Percentiles rank a stretch among this genome's conserved stretches.
Evolutionary conservation across 2,329 filamentous ascomycete species (phyloP).

Genomic region (Epichloe gansuensis): DNA sequence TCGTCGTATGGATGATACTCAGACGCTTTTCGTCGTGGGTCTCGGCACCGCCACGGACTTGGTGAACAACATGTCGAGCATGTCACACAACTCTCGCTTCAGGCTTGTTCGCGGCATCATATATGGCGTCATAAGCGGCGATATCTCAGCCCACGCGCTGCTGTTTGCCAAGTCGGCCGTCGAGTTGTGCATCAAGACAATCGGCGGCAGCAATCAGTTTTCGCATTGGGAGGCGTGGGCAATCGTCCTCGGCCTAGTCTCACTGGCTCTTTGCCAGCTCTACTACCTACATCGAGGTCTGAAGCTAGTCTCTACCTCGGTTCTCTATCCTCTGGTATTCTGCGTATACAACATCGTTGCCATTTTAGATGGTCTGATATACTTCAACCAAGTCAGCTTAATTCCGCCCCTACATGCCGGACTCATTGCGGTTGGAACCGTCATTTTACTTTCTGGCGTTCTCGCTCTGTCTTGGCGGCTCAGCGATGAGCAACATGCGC

Average conservation of each 20-base stretch:
- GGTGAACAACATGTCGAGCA: constrained; percentile 35
- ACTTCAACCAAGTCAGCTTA: constrained; percentile 79
- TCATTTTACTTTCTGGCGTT: constrained; percentile 76
- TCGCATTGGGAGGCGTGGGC: constrained; percentile 91
- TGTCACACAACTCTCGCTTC: constrained; percentile 52
- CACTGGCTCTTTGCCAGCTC: constrained; percentile 75
- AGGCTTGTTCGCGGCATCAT: constrained; percentile 70
- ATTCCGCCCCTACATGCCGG: constrained; percentile 65
- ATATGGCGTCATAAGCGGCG: constrained; percentile 83
- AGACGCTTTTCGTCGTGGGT: constrained; percentile 57
- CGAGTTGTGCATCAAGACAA: constrained; percentile 77
- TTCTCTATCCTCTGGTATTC: constrained; percentile 93
- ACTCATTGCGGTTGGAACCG: constrained; percentile 75
- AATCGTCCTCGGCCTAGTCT: constrained; percentile 70
- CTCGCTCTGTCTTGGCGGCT: constrained; percentile 89
- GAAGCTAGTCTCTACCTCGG: constrained; percentile 88
- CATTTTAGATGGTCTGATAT: constrained; percentile 92
- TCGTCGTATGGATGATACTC: constrained; percentile 84
- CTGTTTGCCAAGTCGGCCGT: constrained; percentile 94
- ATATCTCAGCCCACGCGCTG: constrained; percentile 85
- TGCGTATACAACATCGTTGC: constrained; percentile 99
- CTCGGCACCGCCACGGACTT: constrained; percentile 54
- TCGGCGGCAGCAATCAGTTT: constrained; percentile 86
- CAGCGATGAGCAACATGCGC: constrained; percentile 59
- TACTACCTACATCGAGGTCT: constrained; percentile 92